A percentile compares a stretch with the other conserved stretches of the same genome.
phyloP scores from a whole-genome alignment of 2,329 filamentous ascomycete genomes.

The Sclerotinia sclerotiorum region DNA sequence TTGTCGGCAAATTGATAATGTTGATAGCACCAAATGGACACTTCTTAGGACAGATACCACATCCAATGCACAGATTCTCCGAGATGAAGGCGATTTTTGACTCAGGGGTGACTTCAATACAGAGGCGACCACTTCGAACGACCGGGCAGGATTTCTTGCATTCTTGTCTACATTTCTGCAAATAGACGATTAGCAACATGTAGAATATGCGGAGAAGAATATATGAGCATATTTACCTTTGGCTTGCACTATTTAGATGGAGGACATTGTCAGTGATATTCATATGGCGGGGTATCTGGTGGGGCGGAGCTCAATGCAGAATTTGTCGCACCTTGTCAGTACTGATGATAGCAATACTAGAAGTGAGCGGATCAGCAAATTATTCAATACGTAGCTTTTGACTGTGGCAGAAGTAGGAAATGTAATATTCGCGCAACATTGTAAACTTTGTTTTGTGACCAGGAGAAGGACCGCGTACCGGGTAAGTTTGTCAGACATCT shows the following conservation, averaged over 20 bases:
- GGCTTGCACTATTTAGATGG: constrained; percentile 70
- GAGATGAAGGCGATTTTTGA: constrained; percentile 98
- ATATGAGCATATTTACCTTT: constrained; percentile 56
- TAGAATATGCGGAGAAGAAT: constrained; percentile 10
- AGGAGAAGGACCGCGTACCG: constrained; percentile 61
- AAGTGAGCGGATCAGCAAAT: constrained; percentile 26
- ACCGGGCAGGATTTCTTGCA: constrained; percentile 99
- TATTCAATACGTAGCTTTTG: neutral
- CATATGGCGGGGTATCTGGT: constrained; percentile 39
- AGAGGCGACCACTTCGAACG: constrained; percentile 94
- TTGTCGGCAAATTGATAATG: constrained; percentile 99
- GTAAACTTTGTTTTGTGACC: too few relatives aligned
- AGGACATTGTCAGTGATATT: constrained; percentile 44
- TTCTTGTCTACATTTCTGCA: constrained; percentile 94
- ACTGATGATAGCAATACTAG: constrained; percentile 97
- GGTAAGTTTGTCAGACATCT: constrained; percentile 91
- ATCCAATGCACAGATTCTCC: constrained; percentile 93
- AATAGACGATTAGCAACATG: constrained; percentile 39
- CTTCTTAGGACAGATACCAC: constrained; percentile 99
- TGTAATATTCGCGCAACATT: neutral
- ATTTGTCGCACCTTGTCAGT: constrained; percentile 78
- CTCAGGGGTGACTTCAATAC: constrained; percentile 85
- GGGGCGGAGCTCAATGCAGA: constrained; percentile 43
- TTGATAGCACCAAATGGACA: constrained; percentile 98
- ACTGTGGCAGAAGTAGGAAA: neutral